Evolutionary conservation across 108 stramenopile species (phyloP).

Genomic region (Nannochloropsis oceanica): DNA sequence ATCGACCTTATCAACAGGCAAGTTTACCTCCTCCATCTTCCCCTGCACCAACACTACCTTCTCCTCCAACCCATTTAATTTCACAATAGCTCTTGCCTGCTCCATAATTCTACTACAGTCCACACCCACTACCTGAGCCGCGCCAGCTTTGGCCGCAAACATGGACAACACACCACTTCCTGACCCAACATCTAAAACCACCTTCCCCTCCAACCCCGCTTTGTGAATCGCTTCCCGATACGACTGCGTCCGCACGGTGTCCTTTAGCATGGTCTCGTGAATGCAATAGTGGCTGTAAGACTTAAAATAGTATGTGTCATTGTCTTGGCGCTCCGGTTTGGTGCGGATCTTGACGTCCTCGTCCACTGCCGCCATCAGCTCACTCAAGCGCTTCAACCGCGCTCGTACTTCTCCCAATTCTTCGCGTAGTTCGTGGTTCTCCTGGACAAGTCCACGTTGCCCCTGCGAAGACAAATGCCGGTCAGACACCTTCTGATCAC

Average conservation of each 20-base stretch:
- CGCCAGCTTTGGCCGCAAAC: constrained; percentile 81
- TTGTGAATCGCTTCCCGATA: constrained; percentile 23
- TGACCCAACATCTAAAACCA: constrained; percentile 86
- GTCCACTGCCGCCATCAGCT: background rate
- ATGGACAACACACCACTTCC: constrained; percentile 80
- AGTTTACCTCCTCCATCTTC: constrained; percentile 74
- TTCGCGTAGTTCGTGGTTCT: background rate
- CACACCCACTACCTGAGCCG: constrained; percentile 70
- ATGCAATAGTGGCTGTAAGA: constrained; percentile 32
- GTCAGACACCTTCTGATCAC: background rate
- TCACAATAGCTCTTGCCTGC: constrained; percentile 54
- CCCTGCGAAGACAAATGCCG: background rate
- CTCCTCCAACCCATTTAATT: constrained; percentile 49
- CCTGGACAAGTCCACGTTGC: background rate
- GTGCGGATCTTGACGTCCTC: background rate
- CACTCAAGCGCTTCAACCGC: background rate
- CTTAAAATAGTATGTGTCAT: constrained; percentile 27
- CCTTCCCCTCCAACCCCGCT: constrained; percentile 44
- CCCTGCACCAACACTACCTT: constrained; percentile 59
- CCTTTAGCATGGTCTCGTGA: constrained; percentile 39
- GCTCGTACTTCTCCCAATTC: background rate
- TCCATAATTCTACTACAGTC: constrained; percentile 74
- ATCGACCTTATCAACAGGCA: constrained; percentile 67
- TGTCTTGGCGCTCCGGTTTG: background rate
- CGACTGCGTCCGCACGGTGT: constrained; percentile 23